phyloP scores from a whole-genome alignment of 2,329 filamentous ascomycete genomes.

The Coniochaeta sp. region DNA sequence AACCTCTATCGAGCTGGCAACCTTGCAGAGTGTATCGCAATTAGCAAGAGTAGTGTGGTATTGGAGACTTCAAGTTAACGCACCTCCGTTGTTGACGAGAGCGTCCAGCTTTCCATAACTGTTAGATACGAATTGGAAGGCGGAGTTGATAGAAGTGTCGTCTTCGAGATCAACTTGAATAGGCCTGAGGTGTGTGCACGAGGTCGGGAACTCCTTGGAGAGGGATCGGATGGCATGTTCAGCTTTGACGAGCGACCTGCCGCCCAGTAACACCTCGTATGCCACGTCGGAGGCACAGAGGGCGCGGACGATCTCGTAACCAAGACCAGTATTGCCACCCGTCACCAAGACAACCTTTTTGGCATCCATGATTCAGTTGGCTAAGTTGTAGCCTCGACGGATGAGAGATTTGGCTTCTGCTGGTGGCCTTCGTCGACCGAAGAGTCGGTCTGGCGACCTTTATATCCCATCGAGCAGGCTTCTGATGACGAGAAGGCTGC shows the following conservation, averaged over 20 bases:
- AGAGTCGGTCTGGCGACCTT: too few species aligned
- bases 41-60: too few species aligned
- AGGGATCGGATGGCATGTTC: slow-evolving; percentile 36
- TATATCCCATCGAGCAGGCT: too few species aligned
- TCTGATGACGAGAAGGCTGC: too few species aligned
- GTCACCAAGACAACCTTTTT: too few species aligned
- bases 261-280: slow-evolving; percentile 51
- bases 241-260: slow-evolving; percentile 43
- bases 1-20: slow-evolving; percentile 35
- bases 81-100: slow-evolving; percentile 51
- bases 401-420: too few species aligned
- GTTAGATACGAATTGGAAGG: slow-evolving; percentile 33
- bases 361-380: too few species aligned
- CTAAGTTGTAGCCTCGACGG: too few species aligned
- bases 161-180: slow-evolving; percentile 46
- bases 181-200: slow-evolving; percentile 32
- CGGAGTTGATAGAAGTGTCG: slow-evolving; percentile 43
- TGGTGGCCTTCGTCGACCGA: too few species aligned
- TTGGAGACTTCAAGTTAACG: too few species aligned
- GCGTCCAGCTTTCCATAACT: slow-evolving; percentile 39
- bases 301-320: slow-evolving; percentile 49
- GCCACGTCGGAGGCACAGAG: slow-evolving; percentile 37
- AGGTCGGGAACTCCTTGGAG: slow-evolving; percentile 29
- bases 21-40: too few species aligned
- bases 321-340: slow-evolving; percentile 53